Conservation (phyloP, 306 rosid species). For the Lathyrus aphaca region DNA sequence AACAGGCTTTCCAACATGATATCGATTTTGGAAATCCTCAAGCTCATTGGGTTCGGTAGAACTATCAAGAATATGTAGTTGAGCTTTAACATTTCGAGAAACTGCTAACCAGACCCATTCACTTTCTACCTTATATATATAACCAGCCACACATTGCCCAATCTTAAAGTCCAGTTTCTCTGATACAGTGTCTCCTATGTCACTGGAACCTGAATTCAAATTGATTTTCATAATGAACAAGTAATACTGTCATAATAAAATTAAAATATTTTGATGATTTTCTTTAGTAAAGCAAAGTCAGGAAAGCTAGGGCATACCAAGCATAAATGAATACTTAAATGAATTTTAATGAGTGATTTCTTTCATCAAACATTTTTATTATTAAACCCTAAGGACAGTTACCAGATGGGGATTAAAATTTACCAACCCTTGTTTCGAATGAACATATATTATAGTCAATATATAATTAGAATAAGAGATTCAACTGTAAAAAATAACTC, state of each 20-base stretch:
- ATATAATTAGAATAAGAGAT: not conserved
- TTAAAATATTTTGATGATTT: slow-evolving; percentile 14
- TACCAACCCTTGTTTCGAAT: not conserved
- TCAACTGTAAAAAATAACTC: not conserved
- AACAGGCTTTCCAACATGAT: slow-evolving; percentile 64
- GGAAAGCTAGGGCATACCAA: slow-evolving; percentile 1
- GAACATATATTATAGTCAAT: slow-evolving; percentile 11
- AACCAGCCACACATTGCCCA: slow-evolving; percentile 74
- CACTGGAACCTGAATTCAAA: slow-evolving; percentile 59
- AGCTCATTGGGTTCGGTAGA: slow-evolving; percentile 79
- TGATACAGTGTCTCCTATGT: slow-evolving; percentile 41
- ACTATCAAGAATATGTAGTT: slow-evolving; percentile 77
- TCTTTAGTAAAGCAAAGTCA: slow-evolving; percentile 18
- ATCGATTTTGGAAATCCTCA: slow-evolving; percentile 62
- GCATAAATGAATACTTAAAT: slow-evolving; percentile 22
- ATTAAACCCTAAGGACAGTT: not conserved
- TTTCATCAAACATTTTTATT: slow-evolving; percentile 17
- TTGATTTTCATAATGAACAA: slow-evolving; percentile 25
- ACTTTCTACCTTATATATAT: slow-evolving; percentile 72
- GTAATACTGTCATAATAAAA: not conserved
- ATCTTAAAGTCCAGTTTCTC: slow-evolving; percentile 52
- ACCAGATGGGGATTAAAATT: too few relatives aligned
- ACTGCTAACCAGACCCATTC: slow-evolving; percentile 87
- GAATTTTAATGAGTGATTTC: not conserved
- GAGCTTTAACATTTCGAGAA: slow-evolving; percentile 71